phyloP scores from a whole-genome alignment of 257 asterid genomes.

The Solanum bulbocastanum region DNA sequence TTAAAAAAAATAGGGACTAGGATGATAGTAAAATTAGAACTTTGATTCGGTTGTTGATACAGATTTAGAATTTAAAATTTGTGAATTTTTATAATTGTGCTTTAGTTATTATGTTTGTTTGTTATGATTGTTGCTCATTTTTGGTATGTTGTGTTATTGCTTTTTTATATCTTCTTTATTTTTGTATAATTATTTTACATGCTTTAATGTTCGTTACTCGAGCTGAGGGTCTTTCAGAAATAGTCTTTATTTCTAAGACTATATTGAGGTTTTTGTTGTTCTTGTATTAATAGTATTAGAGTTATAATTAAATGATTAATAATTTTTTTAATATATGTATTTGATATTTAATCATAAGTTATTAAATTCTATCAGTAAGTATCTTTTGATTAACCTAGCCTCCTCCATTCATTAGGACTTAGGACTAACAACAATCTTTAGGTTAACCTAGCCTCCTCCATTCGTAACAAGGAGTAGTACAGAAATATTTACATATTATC shows the following conservation, averaged over 20 bases:
- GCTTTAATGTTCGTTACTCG: no score
- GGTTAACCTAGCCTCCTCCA: no score
- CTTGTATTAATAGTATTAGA: neutral
- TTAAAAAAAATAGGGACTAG: neutral
- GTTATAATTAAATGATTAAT: no score
- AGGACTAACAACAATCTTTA: neutral
- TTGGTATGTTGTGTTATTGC: neutral
- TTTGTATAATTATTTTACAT: rapidly evolving
- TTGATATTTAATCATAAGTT: neutral
- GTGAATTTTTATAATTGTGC: neutral
- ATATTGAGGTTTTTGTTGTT: neutral
- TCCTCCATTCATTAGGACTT: neutral
- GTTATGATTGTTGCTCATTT: neutral
- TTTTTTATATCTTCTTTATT: no score
- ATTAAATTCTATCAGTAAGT: neutral
- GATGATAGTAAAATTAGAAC: neutral
- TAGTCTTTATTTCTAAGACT: neutral
- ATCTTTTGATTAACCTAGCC: neutral
- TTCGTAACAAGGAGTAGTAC: neutral
- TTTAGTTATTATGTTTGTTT: neutral
- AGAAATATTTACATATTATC: no score
- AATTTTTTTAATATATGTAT: neutral
- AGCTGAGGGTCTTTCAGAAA: no score
- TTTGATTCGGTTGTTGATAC: neutral
- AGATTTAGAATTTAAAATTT: neutral